Conservation (phyloP, 352 stramenopile species). For the Plasmopara halstedii region DNA sequence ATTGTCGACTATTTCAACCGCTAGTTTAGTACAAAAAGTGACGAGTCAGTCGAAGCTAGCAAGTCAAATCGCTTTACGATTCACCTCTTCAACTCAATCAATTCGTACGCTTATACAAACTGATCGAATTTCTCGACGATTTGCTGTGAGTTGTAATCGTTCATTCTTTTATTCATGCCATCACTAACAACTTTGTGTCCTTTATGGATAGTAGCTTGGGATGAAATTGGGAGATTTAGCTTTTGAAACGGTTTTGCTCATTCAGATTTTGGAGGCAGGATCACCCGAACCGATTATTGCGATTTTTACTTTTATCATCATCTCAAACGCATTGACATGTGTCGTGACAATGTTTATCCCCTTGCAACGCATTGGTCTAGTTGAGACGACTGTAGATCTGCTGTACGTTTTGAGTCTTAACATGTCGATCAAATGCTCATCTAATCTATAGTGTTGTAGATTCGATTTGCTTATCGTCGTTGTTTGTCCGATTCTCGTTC, state of each 20-base stretch:
- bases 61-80: neutral
- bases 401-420: neutral
- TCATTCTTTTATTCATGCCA: neutral
- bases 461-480: conserved; percentile 29
- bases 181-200: neutral
- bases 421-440: neutral
- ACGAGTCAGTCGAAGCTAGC: neutral
- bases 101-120: neutral
- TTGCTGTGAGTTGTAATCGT: conserved; percentile 5
- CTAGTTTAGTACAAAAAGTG: neutral
- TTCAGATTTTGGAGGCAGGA: conserved; percentile 16
- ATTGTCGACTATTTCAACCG: neutral
- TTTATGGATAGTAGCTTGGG: conserved; percentile 7
- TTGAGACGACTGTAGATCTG: conserved; percentile 8
- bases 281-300: conserved; percentile 10
- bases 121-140: conserved; percentile 1
- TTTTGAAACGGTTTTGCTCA: conserved; percentile 15
- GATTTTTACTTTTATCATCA: conserved; percentile 16
- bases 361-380: conserved; percentile 2
- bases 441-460: conserved; percentile 4
- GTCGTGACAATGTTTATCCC: conserved; percentile 15
- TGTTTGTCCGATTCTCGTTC: conserved; percentile 24
- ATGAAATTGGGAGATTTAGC: conserved; percentile 21
- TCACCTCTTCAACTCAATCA: conserved; percentile 10
- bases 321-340: conserved; percentile 9